phyloP scores from a whole-genome alignment of 352 stramenopile species.

The Globisporangium camurandrum region DNA sequence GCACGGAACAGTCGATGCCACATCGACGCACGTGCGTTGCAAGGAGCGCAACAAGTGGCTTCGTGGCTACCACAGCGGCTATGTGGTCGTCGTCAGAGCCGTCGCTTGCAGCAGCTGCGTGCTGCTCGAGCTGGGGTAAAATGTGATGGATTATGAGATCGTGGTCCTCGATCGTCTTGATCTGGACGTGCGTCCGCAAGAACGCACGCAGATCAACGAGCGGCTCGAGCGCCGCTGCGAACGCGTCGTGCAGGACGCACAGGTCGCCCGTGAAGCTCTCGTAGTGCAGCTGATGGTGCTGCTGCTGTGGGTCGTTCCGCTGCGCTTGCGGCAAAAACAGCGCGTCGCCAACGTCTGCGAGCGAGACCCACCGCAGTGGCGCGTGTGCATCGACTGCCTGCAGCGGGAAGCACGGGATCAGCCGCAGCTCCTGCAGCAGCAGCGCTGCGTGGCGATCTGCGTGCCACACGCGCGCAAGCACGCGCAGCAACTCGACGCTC shows the following conservation, averaged over 20 bases:
- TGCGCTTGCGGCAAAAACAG: slow-evolving; percentile 12
- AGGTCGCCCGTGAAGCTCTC: slow-evolving; percentile 35
- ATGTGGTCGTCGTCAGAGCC: background rate
- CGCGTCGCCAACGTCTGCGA: slow-evolving; percentile 32
- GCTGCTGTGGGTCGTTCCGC: background rate
- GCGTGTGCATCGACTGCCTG: slow-evolving; percentile 8
- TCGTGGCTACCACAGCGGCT: background rate
- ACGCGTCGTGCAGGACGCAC: slow-evolving; percentile 31
- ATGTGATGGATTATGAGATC: slow-evolving; percentile 66
- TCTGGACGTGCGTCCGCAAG: slow-evolving; percentile 36
- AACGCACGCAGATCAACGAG: slow-evolving; percentile 33
- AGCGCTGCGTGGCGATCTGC: slow-evolving; percentile 38
- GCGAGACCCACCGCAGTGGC: slow-evolving; percentile 26
- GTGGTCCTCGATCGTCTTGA: slow-evolving; percentile 62
- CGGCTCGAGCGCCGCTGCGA: slow-evolving; percentile 20
- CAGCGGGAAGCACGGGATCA: slow-evolving; percentile 70
- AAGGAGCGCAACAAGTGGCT: slow-evolving; percentile 28
- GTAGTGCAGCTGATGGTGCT: background rate
- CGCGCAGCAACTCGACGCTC: slow-evolving; percentile 31
- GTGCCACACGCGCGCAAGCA: slow-evolving; percentile 53
- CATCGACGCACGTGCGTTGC: slow-evolving; percentile 26
- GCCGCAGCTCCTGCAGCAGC: slow-evolving; percentile 49
- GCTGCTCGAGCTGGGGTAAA: slow-evolving; percentile 29
- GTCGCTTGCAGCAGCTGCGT: background rate
- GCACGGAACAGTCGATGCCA: slow-evolving; percentile 17